Base-by-base conservation (phyloP, 2,329 filamentous ascomycete genomes). In the Colletotrichum melonis region DNA sequence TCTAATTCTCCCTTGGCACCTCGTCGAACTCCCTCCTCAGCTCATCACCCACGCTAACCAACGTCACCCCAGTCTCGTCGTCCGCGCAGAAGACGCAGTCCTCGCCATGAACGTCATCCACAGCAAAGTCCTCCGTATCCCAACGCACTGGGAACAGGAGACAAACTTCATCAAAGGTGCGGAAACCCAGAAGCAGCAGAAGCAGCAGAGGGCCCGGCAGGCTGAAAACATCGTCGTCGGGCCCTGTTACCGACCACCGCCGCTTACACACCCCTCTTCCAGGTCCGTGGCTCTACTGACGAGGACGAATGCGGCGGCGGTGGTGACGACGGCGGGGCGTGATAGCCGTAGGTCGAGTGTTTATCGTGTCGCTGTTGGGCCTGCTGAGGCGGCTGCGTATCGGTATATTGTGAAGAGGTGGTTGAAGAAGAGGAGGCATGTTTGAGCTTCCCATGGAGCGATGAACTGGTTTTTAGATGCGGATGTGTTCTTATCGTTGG, bases 81-180 rank as follows among this genome's bases (percentile, higher is more conserved):
- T 99, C 81, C 94, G 97, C 78, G 94, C 95, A 77, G 88, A 92
- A 76, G 95, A 98, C 80, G 95, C 96, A 19, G 94, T 95, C 76
- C 91, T 97, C 76, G 97, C 97, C 35, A 93, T 99, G 88, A 98
- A 97, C 81, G 94, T 98, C 79, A 89, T 99, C 75, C 97, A 99
- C 82, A 98, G 96, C 24, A 96, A 95, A 22, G 72, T 74, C 14
- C 69, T 74, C 24, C 46, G 57, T 19, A 74, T 74, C 16, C 72
- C 72, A 12, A 68, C 69, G 22, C 72, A 74, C 46, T 68, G 72
- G 72, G 72, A 74, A 46, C 58, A 64, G 35, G 72, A 72, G 54
- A 63, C 24, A 32, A 68, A 74, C 63, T 67, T 55, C 42, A 72
- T 73, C 68, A 74, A 74, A 72, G 72, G 69, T 74, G 67, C 67